Conservation (phyloP, 1,139 yeast species). For the Yamadazyma trypodendri region DNA sequence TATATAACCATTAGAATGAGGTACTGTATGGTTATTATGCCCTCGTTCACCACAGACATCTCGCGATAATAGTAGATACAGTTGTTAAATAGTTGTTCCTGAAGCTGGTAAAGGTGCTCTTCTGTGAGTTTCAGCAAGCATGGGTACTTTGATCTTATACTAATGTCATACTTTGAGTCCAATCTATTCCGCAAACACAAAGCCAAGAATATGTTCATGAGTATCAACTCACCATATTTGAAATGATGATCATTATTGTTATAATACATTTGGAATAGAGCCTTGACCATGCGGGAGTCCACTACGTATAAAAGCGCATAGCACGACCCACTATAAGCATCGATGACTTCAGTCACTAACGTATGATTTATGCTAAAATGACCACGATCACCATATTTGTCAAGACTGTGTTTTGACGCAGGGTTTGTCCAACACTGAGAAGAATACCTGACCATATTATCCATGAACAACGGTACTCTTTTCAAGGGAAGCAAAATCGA, state of each 20-base stretch:
- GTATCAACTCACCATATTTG: conserved; percentile 30
- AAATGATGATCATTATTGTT: conserved; percentile 13
- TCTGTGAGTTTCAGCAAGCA: conserved; percentile 9
- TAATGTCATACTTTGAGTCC: conserved; percentile 13
- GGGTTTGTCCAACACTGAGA: conserved; percentile 34
- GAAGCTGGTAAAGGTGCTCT: conserved; percentile 19
- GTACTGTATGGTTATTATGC: conserved; percentile 49
- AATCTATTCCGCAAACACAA: conserved; percentile 25
- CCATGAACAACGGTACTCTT: conserved; percentile 29
- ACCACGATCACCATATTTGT: conserved; percentile 19
- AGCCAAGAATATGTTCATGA: conserved; percentile 27
- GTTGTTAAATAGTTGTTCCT: conserved; percentile 27
- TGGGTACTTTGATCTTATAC: conserved; percentile 6
- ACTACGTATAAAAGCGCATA: conserved; percentile 14
- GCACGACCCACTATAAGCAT: conserved; percentile 17
- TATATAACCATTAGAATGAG: conserved; percentile 43
- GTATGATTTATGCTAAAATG: conserved; percentile 31
- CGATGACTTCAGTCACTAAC: conserved; percentile 26
- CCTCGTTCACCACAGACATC: conserved; percentile 48
- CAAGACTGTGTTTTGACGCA: conserved; percentile 22
- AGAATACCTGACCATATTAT: conserved; percentile 20
- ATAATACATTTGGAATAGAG: conserved; percentile 25
- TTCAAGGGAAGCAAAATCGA: conserved; percentile 30
- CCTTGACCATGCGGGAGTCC: conserved; percentile 17
- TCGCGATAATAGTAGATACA: conserved; percentile 50